Evolutionary conservation across 108 stramenopile species (phyloP), one percentile per base, ranked within the genome.

Genomic region (Skeletonema grethae): DNA sequence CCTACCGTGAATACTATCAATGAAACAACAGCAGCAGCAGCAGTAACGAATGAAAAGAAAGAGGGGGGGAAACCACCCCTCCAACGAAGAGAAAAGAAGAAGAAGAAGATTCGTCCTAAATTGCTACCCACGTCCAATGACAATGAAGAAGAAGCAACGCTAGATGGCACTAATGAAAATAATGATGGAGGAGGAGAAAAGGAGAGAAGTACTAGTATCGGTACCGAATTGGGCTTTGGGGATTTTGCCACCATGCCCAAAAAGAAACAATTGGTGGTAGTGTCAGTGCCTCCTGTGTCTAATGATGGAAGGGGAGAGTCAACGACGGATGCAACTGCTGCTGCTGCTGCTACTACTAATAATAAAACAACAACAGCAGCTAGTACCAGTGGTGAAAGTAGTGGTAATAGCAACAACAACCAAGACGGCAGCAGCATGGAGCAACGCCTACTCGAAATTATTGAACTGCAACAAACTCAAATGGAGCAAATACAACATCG

Each of bases 401-500:
- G 2, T 16, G 18, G 3, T n/a, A n/a, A n/a, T n/a, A n/a, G n/a
- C n/a, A n/a, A n/a, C n/a, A n/a, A n/a, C 61, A 45, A 46, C 48
- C 18, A 34, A 34, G 32, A 34, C 32, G 32, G 18, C 38, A 22
- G 32, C 30, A 20, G 29, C 11, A 56, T 53, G 11, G 61, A 69
- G 46, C 56, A 6, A 16, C 67, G 61, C 8, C 63, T 77, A 20
- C 57, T 77, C 9, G 36, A 55, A 32, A 64, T 77, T 55, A 58
- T 77, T 28, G 69, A 65, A 32, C 45, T 50, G 20, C 76, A 70
- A 50, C 53, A 64, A 16, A 22, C 32, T 35, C 78, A 69, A 63
- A 69, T 73, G 55, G 38, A 68, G 34, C 48, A 72, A 46, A 11
- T 79, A 62, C 70, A 68, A 43, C 48, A 43, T 28, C 60, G 65